Evolutionary conservation across 306 rosid genomes (phyloP).

Genomic region (Fagus crenata): DNA sequence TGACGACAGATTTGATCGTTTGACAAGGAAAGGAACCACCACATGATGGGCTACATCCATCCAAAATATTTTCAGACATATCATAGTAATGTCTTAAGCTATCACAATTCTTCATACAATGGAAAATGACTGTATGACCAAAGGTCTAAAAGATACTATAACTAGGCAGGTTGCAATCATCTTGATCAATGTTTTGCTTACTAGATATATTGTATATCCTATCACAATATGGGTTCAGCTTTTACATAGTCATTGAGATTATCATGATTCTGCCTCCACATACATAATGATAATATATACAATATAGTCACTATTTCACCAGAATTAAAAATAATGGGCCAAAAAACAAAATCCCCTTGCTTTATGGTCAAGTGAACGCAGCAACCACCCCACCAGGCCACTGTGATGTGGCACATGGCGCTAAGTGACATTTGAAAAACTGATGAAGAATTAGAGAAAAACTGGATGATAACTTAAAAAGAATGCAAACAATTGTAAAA

Average conservation of each 20-base stretch:
- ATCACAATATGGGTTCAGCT: constrained; percentile 19
- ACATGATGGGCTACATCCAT: not conserved
- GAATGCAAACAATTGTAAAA: constrained; percentile 2
- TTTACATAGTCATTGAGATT: not conserved
- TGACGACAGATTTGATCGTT: not conserved
- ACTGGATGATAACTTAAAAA: not conserved
- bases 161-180: constrained; percentile 8
- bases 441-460: not conserved
- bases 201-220: constrained; percentile 3
- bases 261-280: not conserved
- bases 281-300: not conserved
- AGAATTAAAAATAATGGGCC: constrained; percentile 3
- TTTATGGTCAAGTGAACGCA: not conserved
- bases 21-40: constrained; percentile 16
- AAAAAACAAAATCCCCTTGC: not conserved
- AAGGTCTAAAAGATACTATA: constrained; percentile 5
- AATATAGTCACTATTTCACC: constrained; percentile 1
- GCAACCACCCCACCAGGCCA: not conserved
- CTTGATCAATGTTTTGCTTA: constrained; percentile 3
- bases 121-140: not conserved
- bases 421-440: constrained; percentile 2
- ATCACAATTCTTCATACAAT: not conserved
- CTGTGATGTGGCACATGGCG: not conserved
- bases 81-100: not conserved
- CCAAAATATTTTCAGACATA: constrained; percentile 2